Conservation (phyloP, 2,329 filamentous ascomycete species). For the Pestalotiopsis fici region DNA sequence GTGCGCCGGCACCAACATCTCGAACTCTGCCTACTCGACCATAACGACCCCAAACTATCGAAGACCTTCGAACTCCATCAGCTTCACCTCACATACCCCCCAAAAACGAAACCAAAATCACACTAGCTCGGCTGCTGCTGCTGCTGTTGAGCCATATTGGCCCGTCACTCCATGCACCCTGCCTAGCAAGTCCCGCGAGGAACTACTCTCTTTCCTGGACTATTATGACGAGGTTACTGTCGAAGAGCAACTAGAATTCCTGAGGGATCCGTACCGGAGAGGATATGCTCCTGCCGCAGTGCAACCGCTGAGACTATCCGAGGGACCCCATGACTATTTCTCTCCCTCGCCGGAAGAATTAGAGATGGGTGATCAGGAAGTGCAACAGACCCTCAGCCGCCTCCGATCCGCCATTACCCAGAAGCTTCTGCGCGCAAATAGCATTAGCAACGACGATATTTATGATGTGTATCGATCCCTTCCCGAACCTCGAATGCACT, state of each 20-base stretch:
- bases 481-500: conserved; percentile 53
- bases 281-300: conserved; percentile 54
- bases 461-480: conserved; percentile 51
- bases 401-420: conserved; percentile 42
- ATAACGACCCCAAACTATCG: conserved; percentile 19
- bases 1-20: background rate
- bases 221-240: conserved; percentile 48
- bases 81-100: conserved; percentile 20
- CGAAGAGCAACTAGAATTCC: conserved; percentile 53
- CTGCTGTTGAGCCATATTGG: background rate
- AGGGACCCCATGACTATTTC: conserved; percentile 47
- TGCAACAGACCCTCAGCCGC: conserved; percentile 34
- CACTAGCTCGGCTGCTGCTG: conserved; percentile 10
- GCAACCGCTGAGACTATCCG: conserved; percentile 50
- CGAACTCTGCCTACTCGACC: conserved; percentile 14
- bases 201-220: conserved; percentile 55
- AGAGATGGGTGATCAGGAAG: conserved; percentile 32
- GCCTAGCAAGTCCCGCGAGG: conserved; percentile 32
- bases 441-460: conserved; percentile 42
- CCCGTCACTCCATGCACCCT: background rate
- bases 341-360: conserved; percentile 46
- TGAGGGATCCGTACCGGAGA: conserved; percentile 54
- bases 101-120: conserved; percentile 22
- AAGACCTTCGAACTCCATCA: conserved; percentile 16
- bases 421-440: conserved; percentile 42